Percentiles rank a stretch among this genome's conserved stretches.
phyloP scores from a whole-genome alignment of 495 filamentous ascomycete species.

The Penicillium salamii region DNA sequence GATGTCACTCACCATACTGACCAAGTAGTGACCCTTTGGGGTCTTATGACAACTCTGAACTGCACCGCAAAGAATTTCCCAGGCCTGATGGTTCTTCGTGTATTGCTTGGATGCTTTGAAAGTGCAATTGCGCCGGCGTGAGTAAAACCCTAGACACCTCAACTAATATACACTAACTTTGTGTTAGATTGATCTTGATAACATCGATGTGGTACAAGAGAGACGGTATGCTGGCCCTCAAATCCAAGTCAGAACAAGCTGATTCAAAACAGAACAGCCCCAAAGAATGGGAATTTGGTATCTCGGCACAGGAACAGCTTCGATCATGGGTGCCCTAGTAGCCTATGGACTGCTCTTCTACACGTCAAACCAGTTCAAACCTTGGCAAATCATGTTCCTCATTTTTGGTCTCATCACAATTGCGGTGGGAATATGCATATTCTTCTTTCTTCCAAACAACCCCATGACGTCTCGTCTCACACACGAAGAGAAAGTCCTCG shows the following conservation, averaged over 20 bases:
- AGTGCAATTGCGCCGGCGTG: conserved; percentile 58
- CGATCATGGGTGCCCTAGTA: conserved; percentile 59
- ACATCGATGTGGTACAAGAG: conserved; percentile 34
- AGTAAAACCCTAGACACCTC: conserved; percentile 30
- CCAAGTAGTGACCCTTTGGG: conserved; percentile 48
- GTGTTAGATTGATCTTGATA: conserved; percentile 32
- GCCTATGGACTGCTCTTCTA: conserved; percentile 41
- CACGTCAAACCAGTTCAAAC: conserved; percentile 24
- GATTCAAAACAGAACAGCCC: conserved; percentile 48
- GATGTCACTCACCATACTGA: background rate
- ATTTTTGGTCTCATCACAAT: conserved; percentile 55
- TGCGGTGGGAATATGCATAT: conserved; percentile 49
- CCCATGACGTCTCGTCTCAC: conserved; percentile 52
- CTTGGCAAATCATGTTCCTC: conserved; percentile 60
- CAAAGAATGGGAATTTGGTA: conserved; percentile 63
- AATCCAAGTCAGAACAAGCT: background rate
- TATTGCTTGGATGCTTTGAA: conserved; percentile 66
- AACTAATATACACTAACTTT: conserved; percentile 46
- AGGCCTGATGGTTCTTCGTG: conserved; percentile 46
- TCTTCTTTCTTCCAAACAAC: conserved; percentile 58
- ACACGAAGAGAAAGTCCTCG: conserved; percentile 49
- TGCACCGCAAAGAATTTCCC: conserved; percentile 52
- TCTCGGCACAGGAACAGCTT: conserved; percentile 58
- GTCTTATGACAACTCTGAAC: conserved; percentile 56
- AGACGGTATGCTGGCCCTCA: conserved; percentile 11